These are phyloP conservation scores for Penicillium sp. DNA, from an alignment of 2,329 filamentous ascomycete species.

Conservation along the genomic window DNA sequence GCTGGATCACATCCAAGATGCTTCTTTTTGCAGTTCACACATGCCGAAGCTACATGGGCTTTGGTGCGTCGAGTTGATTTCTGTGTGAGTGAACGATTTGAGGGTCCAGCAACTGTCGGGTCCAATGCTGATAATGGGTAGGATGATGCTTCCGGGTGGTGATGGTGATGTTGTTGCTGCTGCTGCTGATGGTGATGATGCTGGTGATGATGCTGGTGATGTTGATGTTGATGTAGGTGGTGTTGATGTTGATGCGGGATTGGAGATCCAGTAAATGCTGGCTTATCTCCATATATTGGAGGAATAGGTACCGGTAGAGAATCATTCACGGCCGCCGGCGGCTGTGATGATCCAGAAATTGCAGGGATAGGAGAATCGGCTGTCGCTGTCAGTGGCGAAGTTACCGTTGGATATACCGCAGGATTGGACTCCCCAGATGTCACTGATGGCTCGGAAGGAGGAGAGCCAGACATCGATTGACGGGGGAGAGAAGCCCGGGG, in stretches of 20 bases:
- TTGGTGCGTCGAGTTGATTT: slow-evolving; percentile 51
- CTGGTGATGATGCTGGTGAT: neutral
- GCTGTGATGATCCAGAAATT: slow-evolving; percentile 20
- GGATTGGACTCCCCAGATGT: slow-evolving; percentile 40
- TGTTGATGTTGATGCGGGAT: neutral
- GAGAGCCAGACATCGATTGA: slow-evolving; percentile 51
- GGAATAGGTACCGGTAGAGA: slow-evolving; percentile 22
- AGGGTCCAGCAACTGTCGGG: slow-evolving; percentile 23
- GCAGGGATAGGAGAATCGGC: slow-evolving; percentile 19
- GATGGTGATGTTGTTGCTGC: neutral
- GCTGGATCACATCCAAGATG: slow-evolving; percentile 52
- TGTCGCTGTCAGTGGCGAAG: slow-evolving; percentile 26
- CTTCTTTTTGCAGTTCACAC: slow-evolving; percentile 55
- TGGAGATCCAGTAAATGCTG: slow-evolving; percentile 13
- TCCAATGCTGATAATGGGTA: slow-evolving; percentile 33
- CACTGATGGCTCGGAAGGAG: slow-evolving; percentile 42
- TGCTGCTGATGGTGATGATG: neutral
- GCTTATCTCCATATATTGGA: slow-evolving; percentile 24
- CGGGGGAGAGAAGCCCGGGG: slow-evolving; percentile 44
- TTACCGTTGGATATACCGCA: slow-evolving; percentile 34
- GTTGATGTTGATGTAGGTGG: neutral
- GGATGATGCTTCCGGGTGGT: slow-evolving; percentile 23
- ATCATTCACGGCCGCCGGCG: slow-evolving; percentile 23
- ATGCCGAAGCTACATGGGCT: slow-evolving; percentile 53
- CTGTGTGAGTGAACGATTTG: slow-evolving; percentile 35